Conservation (phyloP, 2,329 filamentous ascomycete genomes). For the Exophiala sp. region DNA sequence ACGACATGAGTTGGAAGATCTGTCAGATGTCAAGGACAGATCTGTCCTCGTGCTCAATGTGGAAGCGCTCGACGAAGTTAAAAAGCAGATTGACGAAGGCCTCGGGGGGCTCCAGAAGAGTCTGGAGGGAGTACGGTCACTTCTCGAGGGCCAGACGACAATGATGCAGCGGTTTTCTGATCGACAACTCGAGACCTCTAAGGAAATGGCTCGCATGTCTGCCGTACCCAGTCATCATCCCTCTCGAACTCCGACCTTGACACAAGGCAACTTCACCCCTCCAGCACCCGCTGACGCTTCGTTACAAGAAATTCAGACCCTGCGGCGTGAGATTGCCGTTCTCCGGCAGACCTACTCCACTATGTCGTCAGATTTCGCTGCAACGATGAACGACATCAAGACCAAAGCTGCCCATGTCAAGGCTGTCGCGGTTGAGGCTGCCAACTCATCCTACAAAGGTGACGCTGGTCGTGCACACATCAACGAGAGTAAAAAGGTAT, state of each 20-base stretch:
- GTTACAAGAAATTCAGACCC: conserved; percentile 68
- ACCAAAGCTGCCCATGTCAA: conserved; percentile 78
- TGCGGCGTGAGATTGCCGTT: conserved; percentile 83
- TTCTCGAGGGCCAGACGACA: conserved; percentile 73
- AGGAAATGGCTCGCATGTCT: conserved; percentile 69
- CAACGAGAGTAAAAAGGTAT: conserved; percentile 74
- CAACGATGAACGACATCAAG: conserved; percentile 77
- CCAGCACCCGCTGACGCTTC: conserved; percentile 45
- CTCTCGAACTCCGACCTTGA: conserved; percentile 30
- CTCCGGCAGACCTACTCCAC: conserved; percentile 88
- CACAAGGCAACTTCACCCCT: conserved; percentile 33
- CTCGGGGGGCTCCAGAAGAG: conserved; percentile 71
- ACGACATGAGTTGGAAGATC: conserved; percentile 91
- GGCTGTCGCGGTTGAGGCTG: conserved; percentile 62
- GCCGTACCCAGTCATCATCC: conserved; percentile 41
- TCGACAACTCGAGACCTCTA: conserved; percentile 79
- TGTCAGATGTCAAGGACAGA: conserved; percentile 87
- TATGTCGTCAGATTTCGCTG: conserved; percentile 81
- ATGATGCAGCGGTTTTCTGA: conserved; percentile 83
- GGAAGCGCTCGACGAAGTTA: conserved; percentile 90
- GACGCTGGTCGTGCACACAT: conserved; percentile 82
- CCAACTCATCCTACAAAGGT: conserved; percentile 65
- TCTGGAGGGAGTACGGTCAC: conserved; percentile 78
- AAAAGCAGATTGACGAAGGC: conserved; percentile 90
- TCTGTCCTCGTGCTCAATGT: conserved; percentile 93